phyloP scores from a whole-genome alignment of 805 yeast species.

The Soucietia sequanensis region DNA sequence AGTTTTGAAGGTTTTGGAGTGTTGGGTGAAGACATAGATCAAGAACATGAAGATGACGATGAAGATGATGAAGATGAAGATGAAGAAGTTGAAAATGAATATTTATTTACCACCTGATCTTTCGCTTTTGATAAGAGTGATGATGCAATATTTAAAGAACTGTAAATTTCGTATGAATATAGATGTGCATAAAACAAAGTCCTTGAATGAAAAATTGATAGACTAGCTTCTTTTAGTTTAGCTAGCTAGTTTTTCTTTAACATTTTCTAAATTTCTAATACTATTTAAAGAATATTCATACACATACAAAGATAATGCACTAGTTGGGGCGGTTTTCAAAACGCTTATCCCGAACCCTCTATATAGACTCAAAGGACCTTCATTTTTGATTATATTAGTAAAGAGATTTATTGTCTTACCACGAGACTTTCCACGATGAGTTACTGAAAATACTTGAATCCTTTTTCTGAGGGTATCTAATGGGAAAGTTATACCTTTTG shows the following conservation, averaged over 20 bases:
- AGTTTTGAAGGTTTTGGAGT: conserved; percentile 12
- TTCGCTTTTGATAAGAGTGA: too few species aligned
- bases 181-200: too few species aligned
- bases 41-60: conserved; percentile 7
- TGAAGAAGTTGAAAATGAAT: conserved; percentile 27
- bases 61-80: conserved; percentile 15
- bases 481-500: conserved; percentile 80
- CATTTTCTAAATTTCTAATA: conserved; percentile 2
- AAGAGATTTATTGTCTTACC: conserved; percentile 24
- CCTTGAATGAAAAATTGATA: too few species aligned
- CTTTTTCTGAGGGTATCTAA: conserved; percentile 80
- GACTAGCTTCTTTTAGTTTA: too few species aligned
- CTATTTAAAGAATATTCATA: conserved; percentile 46
- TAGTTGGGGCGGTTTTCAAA: conserved; percentile 77
- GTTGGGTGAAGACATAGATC: conserved; percentile 7
- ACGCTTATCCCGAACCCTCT: conserved; percentile 72
- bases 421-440: conserved; percentile 6
- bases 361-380: conserved; percentile 70
- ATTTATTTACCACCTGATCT: conserved; percentile 23
- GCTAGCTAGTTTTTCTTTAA: neutral
- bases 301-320: conserved; percentile 65
- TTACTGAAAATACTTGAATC: conserved; percentile 53
- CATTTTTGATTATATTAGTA: conserved; percentile 43
- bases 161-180: too few species aligned
- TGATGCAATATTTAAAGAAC: neutral